These are phyloP conservation scores for Vitis riparia DNA, from an alignment of 164 flowering plant genomes.

Conservation along the genomic window DNA sequence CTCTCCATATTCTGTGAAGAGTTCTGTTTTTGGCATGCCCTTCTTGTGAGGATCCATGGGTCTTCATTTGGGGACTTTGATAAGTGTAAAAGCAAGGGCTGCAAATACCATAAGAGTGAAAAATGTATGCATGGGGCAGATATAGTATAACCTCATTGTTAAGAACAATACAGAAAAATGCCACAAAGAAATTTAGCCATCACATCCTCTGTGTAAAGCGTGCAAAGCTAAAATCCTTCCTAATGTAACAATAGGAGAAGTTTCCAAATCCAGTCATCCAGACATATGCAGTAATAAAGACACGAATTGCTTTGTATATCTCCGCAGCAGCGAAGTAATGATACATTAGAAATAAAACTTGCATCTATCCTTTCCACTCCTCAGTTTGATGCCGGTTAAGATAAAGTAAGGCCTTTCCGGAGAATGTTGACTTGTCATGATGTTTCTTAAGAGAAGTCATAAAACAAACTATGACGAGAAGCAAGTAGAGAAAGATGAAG, in stretches of 20 bases:
- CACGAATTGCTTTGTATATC: too few relatives aligned
- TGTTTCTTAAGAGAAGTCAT: constrained; percentile 95
- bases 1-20: too few relatives aligned
- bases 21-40: too few relatives aligned
- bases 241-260: constrained; percentile 92
- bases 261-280: constrained; percentile 80
- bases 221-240: constrained; percentile 88
- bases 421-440: constrained; percentile 80
- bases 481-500: constrained; percentile 79
- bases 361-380: constrained; percentile 99
- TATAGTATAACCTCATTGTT: too few relatives aligned
- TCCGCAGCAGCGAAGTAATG: too few relatives aligned
- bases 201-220: constrained; percentile 99
- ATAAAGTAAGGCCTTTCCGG: constrained; percentile 78
- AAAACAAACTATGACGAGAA: constrained; percentile 81
- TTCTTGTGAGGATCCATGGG: too few relatives aligned
- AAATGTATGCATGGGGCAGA: constrained; percentile 54
- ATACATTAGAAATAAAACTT: constrained; percentile 56
- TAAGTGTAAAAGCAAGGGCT: constrained; percentile 42
- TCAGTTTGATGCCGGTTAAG: constrained; percentile 98
- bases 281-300: too few relatives aligned
- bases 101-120: constrained; percentile 97
- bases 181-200: constrained; percentile 44
- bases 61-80: too few relatives aligned
- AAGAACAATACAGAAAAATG: too few relatives aligned